Evolutionary conservation across 441 rosid species (phyloP).

Genomic region (Syzygium malaccense): DNA sequence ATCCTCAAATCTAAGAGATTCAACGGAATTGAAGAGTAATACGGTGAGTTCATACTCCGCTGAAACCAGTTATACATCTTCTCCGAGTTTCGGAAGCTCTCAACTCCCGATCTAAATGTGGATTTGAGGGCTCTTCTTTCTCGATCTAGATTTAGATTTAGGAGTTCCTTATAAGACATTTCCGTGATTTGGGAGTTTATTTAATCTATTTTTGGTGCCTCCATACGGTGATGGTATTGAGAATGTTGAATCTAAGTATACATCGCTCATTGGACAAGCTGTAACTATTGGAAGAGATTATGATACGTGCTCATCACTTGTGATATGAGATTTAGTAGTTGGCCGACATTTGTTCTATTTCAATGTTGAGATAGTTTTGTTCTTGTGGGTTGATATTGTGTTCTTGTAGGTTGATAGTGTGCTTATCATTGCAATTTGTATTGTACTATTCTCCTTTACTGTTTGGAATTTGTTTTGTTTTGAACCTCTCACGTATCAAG

Average conservation of each 20-base stretch:
- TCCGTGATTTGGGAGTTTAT: rapidly evolving
- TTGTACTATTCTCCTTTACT: too few species aligned
- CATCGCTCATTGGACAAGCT: rapidly evolving
- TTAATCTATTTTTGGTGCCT: neutral
- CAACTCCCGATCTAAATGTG: neutral
- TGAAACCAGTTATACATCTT: neutral
- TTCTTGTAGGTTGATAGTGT: too few species aligned
- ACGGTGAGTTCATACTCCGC: rapidly evolving
- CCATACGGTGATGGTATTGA: rapidly evolving
- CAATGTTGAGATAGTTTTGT: neutral
- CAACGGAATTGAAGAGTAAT: neutral
- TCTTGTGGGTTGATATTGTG: too few species aligned
- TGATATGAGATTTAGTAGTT: neutral
- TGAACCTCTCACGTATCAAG: too few species aligned
- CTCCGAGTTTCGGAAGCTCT: neutral
- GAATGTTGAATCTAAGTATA: neutral
- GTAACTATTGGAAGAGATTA: rapidly evolving
- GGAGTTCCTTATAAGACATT: neutral
- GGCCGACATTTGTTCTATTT: rapidly evolving
- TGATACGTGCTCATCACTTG: rapidly evolving
- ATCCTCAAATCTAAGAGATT: neutral
- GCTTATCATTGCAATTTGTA: too few species aligned
- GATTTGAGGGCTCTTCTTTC: neutral
- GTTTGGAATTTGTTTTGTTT: too few species aligned
- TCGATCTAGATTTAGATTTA: neutral